Conservation (phyloP, 495 filamentous ascomycete species). For the Saxophila tyrrhenica region DNA sequence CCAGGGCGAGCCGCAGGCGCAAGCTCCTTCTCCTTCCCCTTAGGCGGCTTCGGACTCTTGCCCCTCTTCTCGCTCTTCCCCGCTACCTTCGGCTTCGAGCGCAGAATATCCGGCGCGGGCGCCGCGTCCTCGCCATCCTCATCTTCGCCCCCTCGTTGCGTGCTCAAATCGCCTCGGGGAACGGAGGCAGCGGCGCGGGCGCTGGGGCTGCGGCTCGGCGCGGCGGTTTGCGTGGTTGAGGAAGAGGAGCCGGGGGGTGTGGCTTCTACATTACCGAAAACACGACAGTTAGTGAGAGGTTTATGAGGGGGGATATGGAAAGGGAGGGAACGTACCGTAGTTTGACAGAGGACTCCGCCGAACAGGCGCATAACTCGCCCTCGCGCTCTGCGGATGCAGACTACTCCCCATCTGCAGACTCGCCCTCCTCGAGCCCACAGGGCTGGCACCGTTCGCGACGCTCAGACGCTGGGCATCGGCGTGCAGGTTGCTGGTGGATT, state of each 20-base stretch:
- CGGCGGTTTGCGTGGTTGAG: background rate
- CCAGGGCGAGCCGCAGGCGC: too few species aligned
- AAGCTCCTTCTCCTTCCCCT: background rate
- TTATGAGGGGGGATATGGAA: background rate
- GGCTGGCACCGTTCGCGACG: background rate
- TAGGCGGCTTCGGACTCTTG: background rate
- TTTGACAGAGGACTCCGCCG: constrained; percentile 12
- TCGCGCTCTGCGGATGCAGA: background rate
- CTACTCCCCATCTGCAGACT: constrained; percentile 1
- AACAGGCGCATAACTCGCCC: constrained; percentile 4
- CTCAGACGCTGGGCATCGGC: background rate
- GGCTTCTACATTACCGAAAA: background rate
- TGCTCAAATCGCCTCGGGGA: background rate
- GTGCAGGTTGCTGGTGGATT: background rate
- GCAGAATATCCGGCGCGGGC: background rate
- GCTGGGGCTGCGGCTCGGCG: background rate
- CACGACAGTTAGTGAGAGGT: constrained; percentile 1
- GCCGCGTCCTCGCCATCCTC: background rate
- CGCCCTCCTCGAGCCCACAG: background rate
- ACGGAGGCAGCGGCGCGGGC: background rate
- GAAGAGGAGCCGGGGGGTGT: background rate
- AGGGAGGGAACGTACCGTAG: constrained; percentile 4
- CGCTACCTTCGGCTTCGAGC: constrained; percentile 1
- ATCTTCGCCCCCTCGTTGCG: background rate
- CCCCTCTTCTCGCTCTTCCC: background rate